A percentile compares a stretch with the other conserved stretches of the same genome.
These are phyloP conservation scores for Isochrysis galbana DNA, from an alignment of 78 protist species.

Conservation along the genomic window DNA sequence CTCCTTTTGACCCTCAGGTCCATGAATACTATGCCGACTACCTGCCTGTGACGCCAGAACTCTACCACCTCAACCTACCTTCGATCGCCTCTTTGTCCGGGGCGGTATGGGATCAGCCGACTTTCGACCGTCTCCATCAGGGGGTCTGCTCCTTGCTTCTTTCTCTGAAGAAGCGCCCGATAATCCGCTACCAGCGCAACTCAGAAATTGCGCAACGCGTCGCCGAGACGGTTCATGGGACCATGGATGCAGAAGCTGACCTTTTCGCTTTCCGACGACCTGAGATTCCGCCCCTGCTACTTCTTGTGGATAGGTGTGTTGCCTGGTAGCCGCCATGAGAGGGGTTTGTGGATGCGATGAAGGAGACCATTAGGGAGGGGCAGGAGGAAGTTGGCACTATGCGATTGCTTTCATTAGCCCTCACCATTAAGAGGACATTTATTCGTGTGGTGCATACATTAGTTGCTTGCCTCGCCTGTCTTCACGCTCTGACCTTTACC, in stretches of 20 bases:
- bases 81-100: not conserved
- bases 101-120: not conserved
- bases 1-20: no score
- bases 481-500: no score
- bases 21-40: conserved; percentile 90
- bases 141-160: conserved; percentile 55
- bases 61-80: conserved; percentile 63
- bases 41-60: conserved; percentile 70
- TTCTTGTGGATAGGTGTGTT: conserved; percentile 84
- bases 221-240: conserved; percentile 35
- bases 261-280: conserved; percentile 72
- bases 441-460: no score
- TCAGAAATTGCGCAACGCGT: conserved; percentile 5
- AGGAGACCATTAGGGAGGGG: not conserved
- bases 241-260: conserved; percentile 57
- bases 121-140: conserved; percentile 19
- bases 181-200: conserved; percentile 59
- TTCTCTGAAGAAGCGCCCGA: conserved; percentile 60
- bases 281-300: conserved; percentile 71
- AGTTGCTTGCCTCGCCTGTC: no score
- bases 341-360: not conserved
- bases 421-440: no score
- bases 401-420: no score
- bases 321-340: not conserved
- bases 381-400: no score